These are phyloP conservation scores for Cydonia oblonga DNA, from an alignment of 331 rosid species.

Conservation along the genomic window DNA sequence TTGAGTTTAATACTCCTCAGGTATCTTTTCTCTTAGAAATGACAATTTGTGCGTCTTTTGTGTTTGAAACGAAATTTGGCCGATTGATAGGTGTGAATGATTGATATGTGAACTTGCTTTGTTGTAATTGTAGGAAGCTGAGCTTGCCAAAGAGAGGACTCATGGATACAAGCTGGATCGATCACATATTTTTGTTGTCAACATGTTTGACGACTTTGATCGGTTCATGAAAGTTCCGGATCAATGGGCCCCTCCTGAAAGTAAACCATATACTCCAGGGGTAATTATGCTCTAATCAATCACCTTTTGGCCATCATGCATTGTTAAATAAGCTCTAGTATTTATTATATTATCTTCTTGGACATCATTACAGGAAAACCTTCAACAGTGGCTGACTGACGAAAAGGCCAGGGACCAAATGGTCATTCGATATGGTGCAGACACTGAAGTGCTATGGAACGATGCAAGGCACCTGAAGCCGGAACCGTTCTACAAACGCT, in stretches of 20 bases:
- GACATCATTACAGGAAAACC: slow-evolving; percentile 53
- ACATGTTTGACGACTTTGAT: slow-evolving; percentile 76
- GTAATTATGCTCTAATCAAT: slow-evolving; percentile 26
- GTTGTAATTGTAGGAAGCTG: slow-evolving; percentile 67
- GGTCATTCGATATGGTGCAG: slow-evolving; percentile 77
- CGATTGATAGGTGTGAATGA: neutral
- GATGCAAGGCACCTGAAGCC: slow-evolving; percentile 78
- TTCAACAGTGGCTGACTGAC: slow-evolving; percentile 87
- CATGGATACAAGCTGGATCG: slow-evolving; percentile 82
- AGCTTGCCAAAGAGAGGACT: slow-evolving; percentile 77
- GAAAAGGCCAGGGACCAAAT: slow-evolving; percentile 83
- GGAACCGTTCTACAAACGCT: slow-evolving; percentile 74
- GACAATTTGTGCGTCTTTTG: neutral
- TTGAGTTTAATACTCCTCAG: slow-evolving; percentile 82
- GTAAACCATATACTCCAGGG: slow-evolving; percentile 56
- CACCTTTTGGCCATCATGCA: neutral
- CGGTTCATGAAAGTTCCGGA: slow-evolving; percentile 73
- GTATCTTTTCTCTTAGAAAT: slow-evolving; percentile 10
- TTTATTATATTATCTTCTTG: neutral
- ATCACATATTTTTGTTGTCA: slow-evolving; percentile 58
- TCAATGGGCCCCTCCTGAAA: slow-evolving; percentile 81
- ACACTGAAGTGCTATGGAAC: slow-evolving; percentile 90
- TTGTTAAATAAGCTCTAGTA: neutral
- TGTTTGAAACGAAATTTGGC: neutral
- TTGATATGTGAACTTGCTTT: neutral